Percentiles rank a stretch among this genome's conserved stretches.
Evolutionary conservation across 176 grass and related monocot species (phyloP).

Genomic region (Oryza officinalis): DNA sequence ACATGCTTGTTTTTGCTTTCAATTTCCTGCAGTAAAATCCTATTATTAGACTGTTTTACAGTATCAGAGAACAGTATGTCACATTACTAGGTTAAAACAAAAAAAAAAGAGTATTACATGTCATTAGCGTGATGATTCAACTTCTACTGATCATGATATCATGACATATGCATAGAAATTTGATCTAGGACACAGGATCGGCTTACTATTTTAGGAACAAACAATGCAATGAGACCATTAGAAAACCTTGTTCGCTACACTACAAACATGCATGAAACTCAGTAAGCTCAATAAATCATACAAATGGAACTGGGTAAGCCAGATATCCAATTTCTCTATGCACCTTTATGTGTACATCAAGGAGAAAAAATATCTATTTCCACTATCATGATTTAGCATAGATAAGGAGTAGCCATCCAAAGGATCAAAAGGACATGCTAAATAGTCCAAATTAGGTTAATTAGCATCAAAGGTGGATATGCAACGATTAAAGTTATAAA

Average conservation of each 20-base stretch:
- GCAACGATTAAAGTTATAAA: background rate
- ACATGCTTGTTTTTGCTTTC: constrained; percentile 80
- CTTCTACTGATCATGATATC: background rate
- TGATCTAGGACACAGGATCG: background rate
- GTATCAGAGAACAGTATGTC: background rate
- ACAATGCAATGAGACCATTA: background rate
- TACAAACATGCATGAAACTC: background rate
- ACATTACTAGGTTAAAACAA: background rate
- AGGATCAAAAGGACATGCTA: background rate
- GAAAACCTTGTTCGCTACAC: background rate
- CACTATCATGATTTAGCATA: background rate
- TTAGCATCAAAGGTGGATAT: background rate
- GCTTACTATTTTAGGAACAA: background rate
- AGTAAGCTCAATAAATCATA: background rate
- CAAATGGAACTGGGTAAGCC: constrained; percentile 3
- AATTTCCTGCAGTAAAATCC: constrained; percentile 70
- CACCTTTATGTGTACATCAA: background rate
- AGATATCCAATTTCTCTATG: background rate
- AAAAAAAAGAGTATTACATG: background rate
- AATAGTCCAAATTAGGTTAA: background rate
- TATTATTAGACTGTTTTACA: constrained; percentile 19
- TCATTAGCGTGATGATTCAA: background rate
- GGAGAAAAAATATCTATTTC: background rate
- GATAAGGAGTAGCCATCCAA: background rate
- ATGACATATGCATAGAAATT: background rate